phyloP scores from a whole-genome alignment of 192 early-diverging fungal species.

The Coemansia sp. region DNA sequence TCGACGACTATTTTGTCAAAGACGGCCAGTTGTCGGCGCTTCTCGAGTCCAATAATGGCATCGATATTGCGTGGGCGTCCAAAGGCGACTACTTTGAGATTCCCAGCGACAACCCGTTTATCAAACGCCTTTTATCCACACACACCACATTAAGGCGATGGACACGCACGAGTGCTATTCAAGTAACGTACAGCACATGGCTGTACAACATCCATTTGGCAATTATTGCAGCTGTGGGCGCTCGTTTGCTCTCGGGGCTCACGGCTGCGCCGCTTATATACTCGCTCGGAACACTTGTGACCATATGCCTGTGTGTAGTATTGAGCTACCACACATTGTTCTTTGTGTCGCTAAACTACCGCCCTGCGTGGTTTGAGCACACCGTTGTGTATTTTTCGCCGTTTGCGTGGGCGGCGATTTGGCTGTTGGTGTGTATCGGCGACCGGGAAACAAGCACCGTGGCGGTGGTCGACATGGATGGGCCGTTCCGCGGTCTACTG shows the following conservation, averaged over 20 bases:
- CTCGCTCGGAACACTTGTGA: slow-evolving; percentile 37
- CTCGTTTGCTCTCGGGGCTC: slow-evolving; percentile 32
- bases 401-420: slow-evolving; percentile 50
- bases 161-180: slow-evolving; percentile 32
- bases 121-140: slow-evolving; percentile 23
- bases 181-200: slow-evolving; percentile 44
- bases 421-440: slow-evolving; percentile 39
- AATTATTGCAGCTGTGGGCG: slow-evolving; percentile 24
- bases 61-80: slow-evolving; percentile 15
- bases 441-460: slow-evolving; percentile 16
- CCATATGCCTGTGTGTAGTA: slow-evolving; percentile 33
- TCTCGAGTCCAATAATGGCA: slow-evolving; percentile 11
- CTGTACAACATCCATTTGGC: slow-evolving; percentile 34
- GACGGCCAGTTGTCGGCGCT: slow-evolving; percentile 20
- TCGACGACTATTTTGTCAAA: slow-evolving; percentile 49
- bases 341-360: slow-evolving; percentile 38
- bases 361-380: slow-evolving; percentile 32
- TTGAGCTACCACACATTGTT: slow-evolving; percentile 40
- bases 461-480: slow-evolving; percentile 3
- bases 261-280: slow-evolving; percentile 30
- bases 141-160: slow-evolving; percentile 23
- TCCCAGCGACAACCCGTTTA: slow-evolving; percentile 21
- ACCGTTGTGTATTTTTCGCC: slow-evolving; percentile 44
- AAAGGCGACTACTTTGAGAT: slow-evolving; percentile 32
- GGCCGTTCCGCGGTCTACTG: slow-evolving; percentile 20